Conservation (phyloP, 2,329 filamentous ascomycete species). For the Botrytis porri region DNA sequence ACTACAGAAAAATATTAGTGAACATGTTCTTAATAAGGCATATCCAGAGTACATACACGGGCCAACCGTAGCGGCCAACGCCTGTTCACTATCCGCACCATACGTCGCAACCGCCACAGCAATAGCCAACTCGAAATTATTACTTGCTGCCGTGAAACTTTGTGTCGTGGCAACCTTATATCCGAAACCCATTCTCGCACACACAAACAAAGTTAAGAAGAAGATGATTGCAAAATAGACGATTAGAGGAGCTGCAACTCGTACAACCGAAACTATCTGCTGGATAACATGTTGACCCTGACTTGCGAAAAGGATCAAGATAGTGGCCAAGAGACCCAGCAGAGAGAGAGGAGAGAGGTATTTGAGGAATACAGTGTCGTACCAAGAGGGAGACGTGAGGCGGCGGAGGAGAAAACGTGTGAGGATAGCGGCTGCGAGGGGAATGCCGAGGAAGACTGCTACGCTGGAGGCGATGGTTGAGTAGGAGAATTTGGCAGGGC, state of each 20-base stretch:
- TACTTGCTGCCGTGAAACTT: slow-evolving; percentile 85
- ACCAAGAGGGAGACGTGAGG: slow-evolving; percentile 56
- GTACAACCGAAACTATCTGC: slow-evolving; percentile 78
- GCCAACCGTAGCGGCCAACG: slow-evolving; percentile 77
- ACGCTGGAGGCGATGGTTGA: slow-evolving; percentile 73
- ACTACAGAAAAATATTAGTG: slow-evolving; percentile 39
- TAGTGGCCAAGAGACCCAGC: slow-evolving; percentile 82
- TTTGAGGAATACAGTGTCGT: slow-evolving; percentile 66
- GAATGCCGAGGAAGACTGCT: slow-evolving; percentile 81
- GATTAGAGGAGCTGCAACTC: slow-evolving; percentile 76
- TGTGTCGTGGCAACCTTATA: slow-evolving; percentile 72
- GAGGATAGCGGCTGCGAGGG: slow-evolving; percentile 73
- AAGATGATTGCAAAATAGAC: slow-evolving; percentile 81
- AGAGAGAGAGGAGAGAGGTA: slow-evolving; percentile 71
- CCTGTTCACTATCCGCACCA: slow-evolving; percentile 74
- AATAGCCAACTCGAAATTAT: slow-evolving; percentile 91
- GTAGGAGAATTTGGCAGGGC: slow-evolving; percentile 53
- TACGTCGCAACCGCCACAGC: slow-evolving; percentile 81
- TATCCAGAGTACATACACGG: slow-evolving; percentile 44
- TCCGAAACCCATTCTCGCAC: slow-evolving; percentile 65
- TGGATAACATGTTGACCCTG: slow-evolving; percentile 75
- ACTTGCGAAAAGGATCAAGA: slow-evolving; percentile 79
- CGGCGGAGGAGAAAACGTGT: slow-evolving; percentile 63
- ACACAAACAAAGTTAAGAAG: slow-evolving; percentile 60
- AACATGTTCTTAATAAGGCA: not conserved